Evolutionary conservation across 345 rosid species (phyloP), one percentile per base, ranked within the genome.

Genomic region (Atalantia buxifolia): DNA sequence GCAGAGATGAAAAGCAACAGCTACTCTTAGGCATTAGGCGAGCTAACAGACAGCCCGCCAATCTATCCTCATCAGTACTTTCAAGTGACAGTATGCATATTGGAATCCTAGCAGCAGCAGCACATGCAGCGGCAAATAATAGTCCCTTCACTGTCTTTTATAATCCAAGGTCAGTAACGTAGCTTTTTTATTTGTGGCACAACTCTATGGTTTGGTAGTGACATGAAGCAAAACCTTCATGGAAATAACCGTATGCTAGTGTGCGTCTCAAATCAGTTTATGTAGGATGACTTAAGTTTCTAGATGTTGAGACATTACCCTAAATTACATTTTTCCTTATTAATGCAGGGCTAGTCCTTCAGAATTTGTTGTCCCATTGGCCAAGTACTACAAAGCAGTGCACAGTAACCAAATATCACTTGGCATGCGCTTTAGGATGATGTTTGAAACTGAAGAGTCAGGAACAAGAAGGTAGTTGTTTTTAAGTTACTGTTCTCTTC

Each of bases 21-120:
- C 90, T 96, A 72, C 92, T 87, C 63, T 81, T 92, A 87, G 98
- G 98, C 40, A 87, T 91, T 79, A 86, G 99, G 81, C 85, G 92
- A 31, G 94, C 98, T 57, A 91, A 89, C 77, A 85, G 98, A 83
- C 99, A 92, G 76, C 92, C 97, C 14, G 80, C 98, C 73, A 89
- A 89, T 81, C 84, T 96, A 79, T 87, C 98, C 42, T 92, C 97
- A 55, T 96, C 99, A 22, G 94, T 96, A 25, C 86, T 96, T 72
- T 96, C 98, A 45, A 94, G 98, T 77, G 99, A 96, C 76, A 92
- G 99, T 86, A 94, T 96, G 99, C 99, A 94, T 79, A 94, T 96
- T 69, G 98, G 98, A 62, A 91, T 94, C 61, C 90, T 94, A 63
- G 99, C 99, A 68, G 98, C 98, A 9, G 98, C 99, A 13, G 98